These are phyloP conservation scores for Solanum virginianum DNA, from an alignment of 257 asterid species.

Conservation along the genomic window DNA sequence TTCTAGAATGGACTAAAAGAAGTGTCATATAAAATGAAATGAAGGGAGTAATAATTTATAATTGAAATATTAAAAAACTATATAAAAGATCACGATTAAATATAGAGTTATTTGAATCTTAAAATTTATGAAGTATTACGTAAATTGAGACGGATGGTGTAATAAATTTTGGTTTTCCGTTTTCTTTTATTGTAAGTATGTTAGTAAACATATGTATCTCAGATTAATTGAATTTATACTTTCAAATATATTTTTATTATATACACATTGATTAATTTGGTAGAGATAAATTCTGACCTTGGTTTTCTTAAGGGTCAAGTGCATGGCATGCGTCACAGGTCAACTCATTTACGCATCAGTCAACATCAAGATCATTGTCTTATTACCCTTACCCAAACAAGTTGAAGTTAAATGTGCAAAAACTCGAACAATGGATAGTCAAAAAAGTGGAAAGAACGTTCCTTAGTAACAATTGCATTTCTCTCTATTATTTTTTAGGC, in stretches of 20 bases:
- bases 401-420: neutral
- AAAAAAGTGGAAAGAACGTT: no score
- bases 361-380: neutral
- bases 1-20: no score
- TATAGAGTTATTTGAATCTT: no score
- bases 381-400: neutral
- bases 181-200: neutral
- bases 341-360: neutral
- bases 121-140: fast-evolving
- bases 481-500: no score
- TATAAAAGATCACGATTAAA: no score
- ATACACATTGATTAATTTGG: neutral
- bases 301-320: neutral
- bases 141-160: no score
- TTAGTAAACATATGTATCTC: neutral
- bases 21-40: no score
- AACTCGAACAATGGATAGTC: neutral
- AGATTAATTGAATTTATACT: neutral
- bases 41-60: no score
- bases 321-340: neutral
- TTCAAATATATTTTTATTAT: neutral
- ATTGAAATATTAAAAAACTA: no score
- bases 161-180: neutral
- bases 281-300: neutral
- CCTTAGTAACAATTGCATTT: no score